Percentiles rank a stretch among this genome's conserved stretches.
Conservation (phyloP, 2,329 filamentous ascomycete genomes). For the Colletotrichum agaves region DNA sequence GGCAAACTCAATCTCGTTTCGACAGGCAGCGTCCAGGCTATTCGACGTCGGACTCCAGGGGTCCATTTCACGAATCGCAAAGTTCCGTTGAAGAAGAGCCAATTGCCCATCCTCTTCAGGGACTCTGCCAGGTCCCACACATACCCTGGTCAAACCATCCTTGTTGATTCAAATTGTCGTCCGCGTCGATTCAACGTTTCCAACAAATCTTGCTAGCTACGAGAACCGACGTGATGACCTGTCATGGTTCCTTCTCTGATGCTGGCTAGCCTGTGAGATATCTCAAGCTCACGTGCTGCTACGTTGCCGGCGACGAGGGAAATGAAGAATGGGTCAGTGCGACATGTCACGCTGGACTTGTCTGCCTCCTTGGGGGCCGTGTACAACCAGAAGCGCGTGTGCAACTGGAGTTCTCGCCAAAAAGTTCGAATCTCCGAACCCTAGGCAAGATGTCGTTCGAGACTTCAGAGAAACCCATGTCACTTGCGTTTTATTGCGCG, state of each 20-base stretch:
- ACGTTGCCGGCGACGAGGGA: constrained; percentile 13
- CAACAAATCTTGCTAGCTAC: constrained; percentile 29
- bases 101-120: constrained; percentile 18
- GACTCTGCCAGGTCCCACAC: constrained; percentile 12
- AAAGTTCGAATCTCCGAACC: constrained; percentile 33
- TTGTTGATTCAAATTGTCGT: constrained; percentile 4
- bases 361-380: background rate
- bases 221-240: background rate
- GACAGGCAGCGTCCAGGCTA: constrained; percentile 20
- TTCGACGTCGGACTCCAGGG: constrained; percentile 13
- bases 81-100: constrained; percentile 28
- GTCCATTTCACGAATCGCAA: constrained; percentile 32
- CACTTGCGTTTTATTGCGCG: constrained; percentile 9
- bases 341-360: constrained; percentile 2
- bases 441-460: constrained; percentile 18
- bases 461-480: constrained; percentile 24
- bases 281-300: background rate
- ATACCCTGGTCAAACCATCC: constrained; percentile 20
- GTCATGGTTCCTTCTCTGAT: background rate
- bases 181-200: constrained; percentile 18
- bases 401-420: constrained; percentile 10
- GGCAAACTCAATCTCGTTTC: constrained; percentile 38
- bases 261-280: background rate
- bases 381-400: background rate
- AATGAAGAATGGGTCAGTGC: constrained; percentile 19